Percentiles rank a stretch among this genome's conserved stretches.
phyloP scores from a whole-genome alignment of 495 filamentous ascomycete species.

The Hyaloscypha variabilis region DNA sequence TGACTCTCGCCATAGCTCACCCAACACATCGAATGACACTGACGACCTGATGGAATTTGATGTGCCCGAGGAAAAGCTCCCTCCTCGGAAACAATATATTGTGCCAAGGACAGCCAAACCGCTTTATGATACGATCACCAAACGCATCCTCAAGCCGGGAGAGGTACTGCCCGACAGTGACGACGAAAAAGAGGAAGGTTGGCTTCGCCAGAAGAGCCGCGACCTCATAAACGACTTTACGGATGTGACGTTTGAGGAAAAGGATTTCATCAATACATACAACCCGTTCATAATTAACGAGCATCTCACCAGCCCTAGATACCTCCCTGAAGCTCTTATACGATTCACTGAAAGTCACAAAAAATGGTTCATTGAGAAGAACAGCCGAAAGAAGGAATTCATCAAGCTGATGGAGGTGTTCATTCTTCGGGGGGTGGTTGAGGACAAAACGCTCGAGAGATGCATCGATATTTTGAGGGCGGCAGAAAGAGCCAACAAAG shows the following conservation, averaged over 20 bases:
- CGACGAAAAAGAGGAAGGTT: slow-evolving; percentile 45
- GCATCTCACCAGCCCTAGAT: slow-evolving; percentile 47
- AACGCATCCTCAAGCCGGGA: slow-evolving; percentile 48
- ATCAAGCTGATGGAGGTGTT: slow-evolving; percentile 47
- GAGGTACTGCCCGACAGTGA: slow-evolving; percentile 41
- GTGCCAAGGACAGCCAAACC: slow-evolving; percentile 52
- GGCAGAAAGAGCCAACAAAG: slow-evolving; percentile 17
- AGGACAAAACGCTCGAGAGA: slow-evolving; percentile 37
- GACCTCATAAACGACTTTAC: slow-evolving; percentile 53
- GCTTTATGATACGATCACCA: slow-evolving; percentile 53
- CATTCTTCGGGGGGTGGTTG: slow-evolving; percentile 42
- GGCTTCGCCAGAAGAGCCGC: slow-evolving; percentile 54
- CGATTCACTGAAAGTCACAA: slow-evolving; percentile 46
- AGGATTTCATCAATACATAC: slow-evolving; percentile 55
- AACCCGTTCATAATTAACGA: slow-evolving; percentile 49
- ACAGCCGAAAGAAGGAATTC: slow-evolving; percentile 45
- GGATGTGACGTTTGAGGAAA: slow-evolving; percentile 50
- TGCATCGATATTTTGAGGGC: slow-evolving; percentile 41
- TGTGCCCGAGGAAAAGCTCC: slow-evolving; percentile 23
- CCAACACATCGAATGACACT: slow-evolving; percentile 29
- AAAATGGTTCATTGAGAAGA: slow-evolving; percentile 43
- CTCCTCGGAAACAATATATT: slow-evolving; percentile 34
- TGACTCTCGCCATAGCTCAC: slow-evolving; percentile 32
- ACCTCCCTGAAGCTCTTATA: slow-evolving; percentile 46
- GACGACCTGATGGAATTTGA: slow-evolving; percentile 27